Base-by-base conservation (phyloP, 768 basidiomycete genomes). In the Suillus tomentosus region DNA sequence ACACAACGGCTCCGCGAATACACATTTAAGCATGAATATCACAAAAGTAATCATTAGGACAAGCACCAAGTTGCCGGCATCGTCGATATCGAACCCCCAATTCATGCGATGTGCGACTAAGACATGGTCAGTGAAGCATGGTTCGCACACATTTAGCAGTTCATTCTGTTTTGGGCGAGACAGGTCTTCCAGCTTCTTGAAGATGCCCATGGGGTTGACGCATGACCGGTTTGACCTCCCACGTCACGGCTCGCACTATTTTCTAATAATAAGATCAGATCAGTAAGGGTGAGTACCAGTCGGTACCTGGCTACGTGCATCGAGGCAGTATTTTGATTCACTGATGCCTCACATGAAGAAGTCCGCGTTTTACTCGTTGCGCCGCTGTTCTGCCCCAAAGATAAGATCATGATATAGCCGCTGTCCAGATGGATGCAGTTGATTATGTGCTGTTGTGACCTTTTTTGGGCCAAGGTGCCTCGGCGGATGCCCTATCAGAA, bases 401-500 rank as follows among this genome's bases (percentile, higher is more conserved):
- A 58, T 40, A 42, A 58, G 40, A 58, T 24, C 17, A 10, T 19
- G 27, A 17, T 40, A 24, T 17, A 40, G 9, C 27, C 48, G 48
- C 11, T 39, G 9, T 24, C 22, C 39, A 39, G 22, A 17, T 40
- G 24, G 24, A 24, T 58, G 56, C 10, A 11, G 17, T 54, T 36
- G 34, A 27, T 27, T 58, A 9, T 17, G 22, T 24, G 37, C 37
- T 8, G 4, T 31, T 53, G 27, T 31, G 53, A 34, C 53, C 53
- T 22, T 15, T 40, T 27, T 58, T 37, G 9, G 40, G 24, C 5
- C 39, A 11, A 36, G 36, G 36, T 36, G 36, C 39, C 57, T 42
- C 57, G 57, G 57, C 5, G 57, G 40, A 58, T 58, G 57, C 40
- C 57, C 57, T 58, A 58, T 58, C 39, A 24, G 10, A 17, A 42